Base-by-base conservation (phyloP, 2,329 filamentous ascomycete species). In the Chalaropsis thielavioides region DNA sequence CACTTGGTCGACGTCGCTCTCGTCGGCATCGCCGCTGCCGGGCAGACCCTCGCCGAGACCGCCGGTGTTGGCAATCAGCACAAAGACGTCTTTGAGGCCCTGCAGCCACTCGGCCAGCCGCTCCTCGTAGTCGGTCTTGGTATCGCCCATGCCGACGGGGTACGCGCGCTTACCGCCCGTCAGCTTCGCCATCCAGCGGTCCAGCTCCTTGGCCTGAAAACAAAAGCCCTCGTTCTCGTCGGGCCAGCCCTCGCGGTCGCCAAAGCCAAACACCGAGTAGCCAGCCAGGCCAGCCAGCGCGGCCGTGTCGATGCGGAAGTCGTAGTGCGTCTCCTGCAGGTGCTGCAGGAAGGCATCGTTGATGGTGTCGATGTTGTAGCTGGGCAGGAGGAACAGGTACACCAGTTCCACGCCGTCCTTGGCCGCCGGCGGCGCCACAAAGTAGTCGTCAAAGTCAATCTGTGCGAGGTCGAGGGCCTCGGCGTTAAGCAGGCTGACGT, bases 151-250 rank as follows among this genome's bases (percentile, higher is more conserved):
- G 3, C 94, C 94, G 6, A 97, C 78, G 0, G 92, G 92, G 71
- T 88, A 97, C 0, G 90, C 92, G 72, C 92, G 81, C 76, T 92
- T 96, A 68, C 87, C 83, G 1, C 83, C 87, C 0, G 92, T 96
- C 71, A 99, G 76, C 72, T 91, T 95, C n/a, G 92, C 91, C 88
- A 99, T 89, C 92, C 94, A 97, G 73, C 85, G 91, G 73, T 99
- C 92, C 2, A 95, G 80, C 69, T 96, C 87, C 71, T 87, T 89
- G 1, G 92, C 92, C 73, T 97, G 92, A 68, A 90, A 91, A 73
- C 92, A 96, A 75, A 92, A 99, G 0, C 92, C 92, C 70, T 94
- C 89, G 67, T 87, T 83, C 75, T 96, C 91, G 0, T 87, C 90
- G 0, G 91, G 90, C 92, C 94, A 99, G 66, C 89, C 90, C 72